phyloP scores from a whole-genome alignment of 208 protist species.

The Leishmania tropica region DNA sequence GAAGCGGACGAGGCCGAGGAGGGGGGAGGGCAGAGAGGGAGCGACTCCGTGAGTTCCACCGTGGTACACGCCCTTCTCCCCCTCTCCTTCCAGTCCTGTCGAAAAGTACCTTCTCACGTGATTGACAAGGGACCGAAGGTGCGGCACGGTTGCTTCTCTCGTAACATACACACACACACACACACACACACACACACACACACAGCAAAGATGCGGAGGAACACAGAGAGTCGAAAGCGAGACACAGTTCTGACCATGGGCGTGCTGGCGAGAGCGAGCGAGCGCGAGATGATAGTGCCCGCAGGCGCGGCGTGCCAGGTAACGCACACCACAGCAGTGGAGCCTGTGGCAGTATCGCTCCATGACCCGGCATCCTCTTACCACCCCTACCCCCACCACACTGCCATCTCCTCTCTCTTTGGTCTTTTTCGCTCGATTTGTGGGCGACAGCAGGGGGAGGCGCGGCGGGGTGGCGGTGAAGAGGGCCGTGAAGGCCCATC shows the following conservation, averaged over 20 bases:
- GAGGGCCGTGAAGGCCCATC: background rate
- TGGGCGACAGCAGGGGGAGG: background rate
- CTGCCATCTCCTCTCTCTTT: background rate
- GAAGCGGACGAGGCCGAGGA: background rate
- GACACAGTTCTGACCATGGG: background rate
- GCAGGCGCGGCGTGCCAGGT: background rate
- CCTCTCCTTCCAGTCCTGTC: background rate
- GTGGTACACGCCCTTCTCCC: background rate
- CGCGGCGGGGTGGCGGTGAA: background rate
- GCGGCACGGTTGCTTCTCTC: background rate
- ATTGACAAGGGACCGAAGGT: background rate
- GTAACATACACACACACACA: background rate
- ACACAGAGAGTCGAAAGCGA: background rate
- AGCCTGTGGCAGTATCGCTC: background rate
- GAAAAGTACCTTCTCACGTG: background rate
- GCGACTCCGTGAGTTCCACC: background rate
- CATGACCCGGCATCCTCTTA: background rate
- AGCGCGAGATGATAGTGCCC: background rate
- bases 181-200: background rate
- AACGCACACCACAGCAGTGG: background rate
- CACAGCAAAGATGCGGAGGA: background rate
- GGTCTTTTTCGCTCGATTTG: background rate
- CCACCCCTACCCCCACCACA: background rate
- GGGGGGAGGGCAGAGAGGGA: background rate
- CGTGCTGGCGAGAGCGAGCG: background rate